Conservation (phyloP, 306 rosid species). For the Elaeagnus macrophylla region DNA sequence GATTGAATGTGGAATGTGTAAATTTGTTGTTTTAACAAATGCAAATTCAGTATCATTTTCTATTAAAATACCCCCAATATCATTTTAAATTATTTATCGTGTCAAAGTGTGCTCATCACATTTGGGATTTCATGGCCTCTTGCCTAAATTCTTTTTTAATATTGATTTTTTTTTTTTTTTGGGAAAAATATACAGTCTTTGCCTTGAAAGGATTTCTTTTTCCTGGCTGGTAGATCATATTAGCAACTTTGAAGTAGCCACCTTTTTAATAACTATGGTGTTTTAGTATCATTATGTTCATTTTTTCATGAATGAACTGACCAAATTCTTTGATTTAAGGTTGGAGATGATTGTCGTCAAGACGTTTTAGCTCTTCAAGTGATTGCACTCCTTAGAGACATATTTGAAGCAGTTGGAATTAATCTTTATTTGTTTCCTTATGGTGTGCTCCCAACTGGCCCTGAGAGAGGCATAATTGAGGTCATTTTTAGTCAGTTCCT, state of each 20-base stretch:
- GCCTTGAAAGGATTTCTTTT: background rate
- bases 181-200: background rate
- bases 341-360: conserved; percentile 99
- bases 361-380: conserved; percentile 99
- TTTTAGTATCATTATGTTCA: background rate
- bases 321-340: conserved; percentile 37
- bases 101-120: background rate
- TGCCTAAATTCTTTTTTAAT: background rate
- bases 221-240: background rate
- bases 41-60: no score
- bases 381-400: conserved; percentile 86
- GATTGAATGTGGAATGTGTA: conserved; percentile 8
- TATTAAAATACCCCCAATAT: background rate
- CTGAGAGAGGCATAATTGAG: conserved; percentile 94
- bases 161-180: background rate
- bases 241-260: background rate
- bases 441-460: conserved; percentile 97
- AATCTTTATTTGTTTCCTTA: conserved; percentile 87
- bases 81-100: background rate
- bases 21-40: conserved; percentile 7
- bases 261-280: background rate
- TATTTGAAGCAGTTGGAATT: conserved; percentile 84
- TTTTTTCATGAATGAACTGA: background rate
- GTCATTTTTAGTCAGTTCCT: conserved; percentile 33
- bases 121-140: background rate